phyloP scores from a whole-genome alignment of 176 grass and related monocot genomes.

The Ampelocalamus luodianensis region DNA sequence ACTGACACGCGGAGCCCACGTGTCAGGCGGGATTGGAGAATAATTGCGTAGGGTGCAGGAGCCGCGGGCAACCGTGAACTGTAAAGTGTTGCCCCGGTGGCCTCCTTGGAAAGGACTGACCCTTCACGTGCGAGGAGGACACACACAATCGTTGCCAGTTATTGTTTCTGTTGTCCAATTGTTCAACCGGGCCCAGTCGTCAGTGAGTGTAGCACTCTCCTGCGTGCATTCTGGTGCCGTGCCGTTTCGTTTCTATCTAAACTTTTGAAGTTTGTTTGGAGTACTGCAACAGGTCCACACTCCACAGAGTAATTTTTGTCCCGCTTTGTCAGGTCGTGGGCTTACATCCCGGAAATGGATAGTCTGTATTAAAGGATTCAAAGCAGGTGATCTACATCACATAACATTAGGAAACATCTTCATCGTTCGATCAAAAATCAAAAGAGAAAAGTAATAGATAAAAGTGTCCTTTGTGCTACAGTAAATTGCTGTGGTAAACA shows the following conservation, averaged over 20 bases:
- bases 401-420: too few relatives aligned
- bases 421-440: too few relatives aligned
- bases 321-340: neutral
- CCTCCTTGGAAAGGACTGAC: slow-evolving; percentile 13
- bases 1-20: neutral
- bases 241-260: neutral
- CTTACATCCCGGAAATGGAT: too few relatives aligned
- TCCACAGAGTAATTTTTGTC: neutral
- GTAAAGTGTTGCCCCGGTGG: neutral
- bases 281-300: neutral
- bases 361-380: too few relatives aligned
- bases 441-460: too few relatives aligned
- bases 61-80: neutral
- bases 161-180: neutral
- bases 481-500: too few relatives aligned
- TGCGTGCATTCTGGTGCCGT: neutral
- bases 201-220: too few relatives aligned
- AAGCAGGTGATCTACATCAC: too few relatives aligned
- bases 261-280: too few relatives aligned
- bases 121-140: slow-evolving; percentile 15
- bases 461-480: too few relatives aligned
- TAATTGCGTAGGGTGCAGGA: neutral
- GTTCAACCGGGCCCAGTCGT: neutral
- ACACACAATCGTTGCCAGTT: neutral
- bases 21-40: neutral